These are phyloP conservation scores for Mycena filopes DNA, from an alignment of 768 basidiomycete species.

Conservation along the genomic window DNA sequence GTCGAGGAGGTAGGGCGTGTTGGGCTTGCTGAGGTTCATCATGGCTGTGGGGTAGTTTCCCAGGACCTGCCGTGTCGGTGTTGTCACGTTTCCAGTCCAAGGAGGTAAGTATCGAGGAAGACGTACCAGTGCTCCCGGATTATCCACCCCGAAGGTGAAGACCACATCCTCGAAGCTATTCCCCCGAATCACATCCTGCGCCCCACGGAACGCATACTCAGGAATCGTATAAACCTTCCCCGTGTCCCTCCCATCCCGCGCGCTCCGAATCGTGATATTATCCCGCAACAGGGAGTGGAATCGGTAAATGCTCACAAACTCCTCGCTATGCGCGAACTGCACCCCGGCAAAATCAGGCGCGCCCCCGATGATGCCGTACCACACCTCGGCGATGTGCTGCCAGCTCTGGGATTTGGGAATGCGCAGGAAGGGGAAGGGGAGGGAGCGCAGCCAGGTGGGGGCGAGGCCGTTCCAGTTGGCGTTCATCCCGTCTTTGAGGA, in stretches of 20 bases:
- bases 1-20: constrained; percentile 10
- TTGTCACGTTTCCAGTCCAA: no score
- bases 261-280: constrained; percentile 25
- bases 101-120: no score
- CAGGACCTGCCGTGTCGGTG: constrained; percentile 9
- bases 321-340: constrained; percentile 27
- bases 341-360: constrained; percentile 28
- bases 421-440: background rate
- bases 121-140: constrained; percentile 23
- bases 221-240: constrained; percentile 14
- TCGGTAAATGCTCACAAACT: constrained; percentile 26
- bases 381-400: constrained; percentile 1
- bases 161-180: constrained; percentile 26
- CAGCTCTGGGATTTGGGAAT: background rate
- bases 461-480: constrained; percentile 28
- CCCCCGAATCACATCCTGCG: constrained; percentile 23
- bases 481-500: constrained; percentile 13
- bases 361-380: constrained; percentile 17
- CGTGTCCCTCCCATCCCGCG: constrained; percentile 4
- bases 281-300: constrained; percentile 28
- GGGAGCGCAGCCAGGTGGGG: constrained; percentile 7
- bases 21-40: constrained; percentile 13
- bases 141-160: constrained; percentile 23
- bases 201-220: constrained; percentile 21
- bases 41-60: constrained; percentile 23